These are phyloP conservation scores for Phaeosphaeriaceae sp. DNA, from an alignment of 2,329 filamentous ascomycete genomes.

Conservation along the genomic window DNA sequence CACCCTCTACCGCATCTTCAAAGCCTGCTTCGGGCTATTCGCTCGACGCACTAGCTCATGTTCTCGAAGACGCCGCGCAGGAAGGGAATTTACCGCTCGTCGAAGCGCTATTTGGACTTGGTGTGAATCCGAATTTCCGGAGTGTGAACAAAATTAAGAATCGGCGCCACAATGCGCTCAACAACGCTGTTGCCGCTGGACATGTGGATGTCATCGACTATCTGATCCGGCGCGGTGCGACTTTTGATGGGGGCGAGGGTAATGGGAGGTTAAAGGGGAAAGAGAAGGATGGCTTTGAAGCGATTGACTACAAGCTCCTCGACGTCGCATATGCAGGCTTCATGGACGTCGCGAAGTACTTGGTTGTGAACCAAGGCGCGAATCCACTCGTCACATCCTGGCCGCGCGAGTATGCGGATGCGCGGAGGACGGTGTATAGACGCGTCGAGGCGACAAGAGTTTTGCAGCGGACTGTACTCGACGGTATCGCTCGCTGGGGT, in stretches of 20 bases:
- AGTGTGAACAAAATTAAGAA: constrained; percentile 1
- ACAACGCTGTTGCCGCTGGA: constrained; percentile 1
- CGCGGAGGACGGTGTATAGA: constrained; percentile 3
- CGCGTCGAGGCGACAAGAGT: neutral
- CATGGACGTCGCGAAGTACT: neutral
- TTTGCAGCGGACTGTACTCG: neutral
- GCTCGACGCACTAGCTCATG: constrained; percentile 11
- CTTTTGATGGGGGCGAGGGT: neutral
- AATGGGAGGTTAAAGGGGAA: neutral
- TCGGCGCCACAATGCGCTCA: constrained; percentile 2
- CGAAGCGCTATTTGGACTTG: constrained; percentile 17
- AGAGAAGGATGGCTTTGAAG: too few species aligned
- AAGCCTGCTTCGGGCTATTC: neutral
- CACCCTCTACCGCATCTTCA: neutral
- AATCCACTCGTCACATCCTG: constrained; percentile 2
- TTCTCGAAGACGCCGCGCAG: constrained; percentile 22
- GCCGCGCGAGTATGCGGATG: constrained; percentile 2
- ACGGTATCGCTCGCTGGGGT: neutral
- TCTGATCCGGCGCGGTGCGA: neutral
- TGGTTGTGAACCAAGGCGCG: neutral
- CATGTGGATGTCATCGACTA: constrained; percentile 4
- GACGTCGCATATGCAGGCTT: constrained; percentile 2
- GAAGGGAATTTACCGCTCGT: constrained; percentile 22
- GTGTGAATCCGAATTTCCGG: constrained; percentile 10
- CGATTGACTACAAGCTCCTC: neutral